Evolutionary conservation across 176 grass and related monocot species (phyloP), one percentile per base, ranked within the genome.

Genomic region (Calamus simplicifolius): DNA sequence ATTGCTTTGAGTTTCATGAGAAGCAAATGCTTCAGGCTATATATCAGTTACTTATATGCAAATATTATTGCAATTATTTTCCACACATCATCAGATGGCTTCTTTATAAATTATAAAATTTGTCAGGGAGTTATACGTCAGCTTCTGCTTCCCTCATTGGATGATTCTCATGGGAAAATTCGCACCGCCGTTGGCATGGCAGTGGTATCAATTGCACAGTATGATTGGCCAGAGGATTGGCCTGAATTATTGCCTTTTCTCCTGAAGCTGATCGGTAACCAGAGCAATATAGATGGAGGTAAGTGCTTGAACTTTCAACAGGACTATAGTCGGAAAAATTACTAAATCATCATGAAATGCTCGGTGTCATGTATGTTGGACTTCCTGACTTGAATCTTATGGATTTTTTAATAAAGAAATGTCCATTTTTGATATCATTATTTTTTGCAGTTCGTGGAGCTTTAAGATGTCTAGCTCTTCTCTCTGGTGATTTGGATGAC

Each of bases 211-310:
- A 91, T 97, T 85, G 84, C 80, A 28, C 92, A 91, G 58, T 83
- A 85, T 59, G 92, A 97, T 62, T 97, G 92, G 92, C 92, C 83
- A 65, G 87, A 97, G 79, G 83, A 85, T 52, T 97, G 92, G 87
- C 87, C 81, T 43, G 92, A 97, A 62, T 79, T 97, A 58, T 80
- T 97, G 59, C 87, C 87, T 12, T 77, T 88, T 77, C 80, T 97
- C 65, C 75, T 97, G 60, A 90, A 80, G 69, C 69, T 97, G 69
- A 97, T 97, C 66, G 75, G 70, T 49, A 87, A 85, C 17, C 68
- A 91, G 75, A 73, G 66, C 74, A 91, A 91, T 56, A 73, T 67
- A 59, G 76, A 80, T 77, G 83, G 87, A 88, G 92, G 92, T 97
- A 91, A 57, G 50, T 18, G 18, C 35, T 43, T 3, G 1, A 13